These are phyloP conservation scores for Penicillium maclennaniae DNA, from an alignment of 495 filamentous ascomycete genomes.

Conservation along the genomic window DNA sequence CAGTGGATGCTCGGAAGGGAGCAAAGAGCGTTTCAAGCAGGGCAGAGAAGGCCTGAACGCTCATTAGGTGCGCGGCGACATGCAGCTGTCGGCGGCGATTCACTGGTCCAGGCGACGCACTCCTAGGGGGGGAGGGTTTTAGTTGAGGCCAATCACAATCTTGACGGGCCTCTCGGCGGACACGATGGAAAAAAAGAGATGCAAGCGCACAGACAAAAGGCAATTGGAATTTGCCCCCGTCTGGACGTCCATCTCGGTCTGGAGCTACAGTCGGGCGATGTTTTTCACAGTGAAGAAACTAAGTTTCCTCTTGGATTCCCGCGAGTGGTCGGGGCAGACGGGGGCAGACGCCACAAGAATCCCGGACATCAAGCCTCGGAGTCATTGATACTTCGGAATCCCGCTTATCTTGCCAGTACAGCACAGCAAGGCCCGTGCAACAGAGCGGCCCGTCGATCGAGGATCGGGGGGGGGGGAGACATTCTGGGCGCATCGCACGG, in stretches of 20 bases:
- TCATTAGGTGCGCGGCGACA: slow-evolving; percentile 9
- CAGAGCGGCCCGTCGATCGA: slow-evolving; percentile 9
- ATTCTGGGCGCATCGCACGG: neutral
- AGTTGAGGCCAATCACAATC: slow-evolving; percentile 12
- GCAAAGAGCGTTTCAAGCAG: neutral
- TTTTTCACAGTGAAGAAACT: neutral
- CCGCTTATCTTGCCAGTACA: neutral
- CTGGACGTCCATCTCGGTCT: neutral
- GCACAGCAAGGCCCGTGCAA: slow-evolving; percentile 1
- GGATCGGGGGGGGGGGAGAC: neutral
- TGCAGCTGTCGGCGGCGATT: slow-evolving; percentile 14
- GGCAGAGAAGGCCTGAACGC: neutral
- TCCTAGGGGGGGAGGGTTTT: slow-evolving; percentile 3
- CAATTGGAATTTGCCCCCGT: slow-evolving; percentile 7
- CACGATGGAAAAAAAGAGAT: neutral
- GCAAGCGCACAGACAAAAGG: slow-evolving; percentile 23
- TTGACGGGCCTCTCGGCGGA: neutral
- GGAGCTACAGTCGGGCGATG: neutral
- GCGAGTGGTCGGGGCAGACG: neutral
- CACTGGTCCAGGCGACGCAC: slow-evolving; percentile 7
- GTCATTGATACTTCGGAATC: neutral
- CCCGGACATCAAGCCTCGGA: neutral
- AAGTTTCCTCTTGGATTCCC: neutral
- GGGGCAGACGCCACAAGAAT: neutral
- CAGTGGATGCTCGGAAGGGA: neutral